Base-by-base conservation (phyloP, 2,329 filamentous ascomycete genomes). In the Thelonectria rubi region DNA sequence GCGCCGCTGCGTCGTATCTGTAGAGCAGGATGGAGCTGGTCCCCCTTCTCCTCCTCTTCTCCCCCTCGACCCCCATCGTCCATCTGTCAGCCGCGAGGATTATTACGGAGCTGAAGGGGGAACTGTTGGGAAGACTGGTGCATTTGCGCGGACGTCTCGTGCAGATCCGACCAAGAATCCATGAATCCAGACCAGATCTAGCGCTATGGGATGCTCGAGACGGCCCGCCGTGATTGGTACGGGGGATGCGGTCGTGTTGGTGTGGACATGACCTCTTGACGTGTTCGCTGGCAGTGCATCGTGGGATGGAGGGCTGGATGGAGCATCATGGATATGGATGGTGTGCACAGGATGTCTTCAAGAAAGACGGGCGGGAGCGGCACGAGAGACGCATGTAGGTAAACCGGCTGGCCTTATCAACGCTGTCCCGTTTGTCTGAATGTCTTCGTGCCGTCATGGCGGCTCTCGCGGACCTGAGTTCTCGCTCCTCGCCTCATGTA, bases 221-320 rank as follows among this genome's bases (percentile, higher is more conserved):
- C 9, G 45, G 7, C 49, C 46, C 24, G 17, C 40, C 37, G 49
- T 65, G 60, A 72, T 72, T 72, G 69, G 69, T 15, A 42, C 40
- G 15, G 9, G 37, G 58, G 45, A 43, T 49, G 58, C 58, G 60
- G 65, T 57, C 58, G 47, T 45, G 68, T 43, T 30, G 34, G 48
- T 53, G 49, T 49, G 18, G 24, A 51, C 52, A 47, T 53, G 47
- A 52, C 65, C 65, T 63, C 34, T 70, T 66, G 70, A 69, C 63
- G 68, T 71, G 67, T 73, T 72, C 66, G 71, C 69, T 73, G 71
- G 69, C 71, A 72, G 55, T 67, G 66, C 66, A 70, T 73, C 71
- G 72, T 67, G 63, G 68, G 66, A 20, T 26, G 45, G 21, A n/a
- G 26, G 45, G 20, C 21, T 26, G 20, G 5, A 30, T 30, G 26